Conservation (phyloP, 352 stramenopile species). For the Phytophthora tubulina region DNA sequence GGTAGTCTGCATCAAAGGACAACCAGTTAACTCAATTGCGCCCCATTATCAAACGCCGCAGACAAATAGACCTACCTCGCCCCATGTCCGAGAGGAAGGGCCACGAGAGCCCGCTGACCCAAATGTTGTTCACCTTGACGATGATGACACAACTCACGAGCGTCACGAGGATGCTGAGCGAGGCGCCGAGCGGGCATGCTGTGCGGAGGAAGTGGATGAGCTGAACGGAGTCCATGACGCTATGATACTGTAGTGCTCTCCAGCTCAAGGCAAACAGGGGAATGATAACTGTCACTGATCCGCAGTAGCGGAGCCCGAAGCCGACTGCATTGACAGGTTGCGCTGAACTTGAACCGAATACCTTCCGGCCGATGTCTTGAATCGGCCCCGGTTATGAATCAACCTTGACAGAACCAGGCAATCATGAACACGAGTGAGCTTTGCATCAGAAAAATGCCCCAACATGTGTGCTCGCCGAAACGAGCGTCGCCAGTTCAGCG, state of each 20-base stretch:
- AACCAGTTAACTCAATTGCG: not conserved
- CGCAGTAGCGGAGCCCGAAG: slow-evolving; percentile 12
- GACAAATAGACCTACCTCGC: slow-evolving; percentile 40
- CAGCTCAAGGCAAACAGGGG: not conserved
- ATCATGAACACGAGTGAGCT: slow-evolving; percentile 30
- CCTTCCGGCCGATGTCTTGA: slow-evolving; percentile 12
- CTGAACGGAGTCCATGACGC: slow-evolving; percentile 31
- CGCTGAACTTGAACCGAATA: slow-evolving; percentile 36
- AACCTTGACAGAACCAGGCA: slow-evolving; percentile 17
- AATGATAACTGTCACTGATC: slow-evolving; percentile 23
- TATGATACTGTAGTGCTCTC: not conserved
- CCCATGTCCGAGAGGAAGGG: slow-evolving; percentile 75
- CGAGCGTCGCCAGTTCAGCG: not conserved
- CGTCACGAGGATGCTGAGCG: slow-evolving; percentile 52
- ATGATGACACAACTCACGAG: slow-evolving; percentile 67
- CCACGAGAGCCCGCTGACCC: slow-evolving; percentile 62
- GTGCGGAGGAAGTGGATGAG: slow-evolving; percentile 37
- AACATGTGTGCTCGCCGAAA: slow-evolving; percentile 33
- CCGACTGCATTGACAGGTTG: slow-evolving; percentile 25
- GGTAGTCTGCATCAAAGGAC: slow-evolving; percentile 36
- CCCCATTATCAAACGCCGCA: not conserved
- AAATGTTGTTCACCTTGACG: slow-evolving; percentile 63
- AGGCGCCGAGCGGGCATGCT: slow-evolving; percentile 50
- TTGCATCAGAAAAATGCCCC: slow-evolving; percentile 31
- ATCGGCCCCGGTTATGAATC: slow-evolving; percentile 4